These are phyloP conservation scores for Fusarium algeriense DNA, from an alignment of 2,329 filamentous ascomycete genomes.

Conservation along the genomic window DNA sequence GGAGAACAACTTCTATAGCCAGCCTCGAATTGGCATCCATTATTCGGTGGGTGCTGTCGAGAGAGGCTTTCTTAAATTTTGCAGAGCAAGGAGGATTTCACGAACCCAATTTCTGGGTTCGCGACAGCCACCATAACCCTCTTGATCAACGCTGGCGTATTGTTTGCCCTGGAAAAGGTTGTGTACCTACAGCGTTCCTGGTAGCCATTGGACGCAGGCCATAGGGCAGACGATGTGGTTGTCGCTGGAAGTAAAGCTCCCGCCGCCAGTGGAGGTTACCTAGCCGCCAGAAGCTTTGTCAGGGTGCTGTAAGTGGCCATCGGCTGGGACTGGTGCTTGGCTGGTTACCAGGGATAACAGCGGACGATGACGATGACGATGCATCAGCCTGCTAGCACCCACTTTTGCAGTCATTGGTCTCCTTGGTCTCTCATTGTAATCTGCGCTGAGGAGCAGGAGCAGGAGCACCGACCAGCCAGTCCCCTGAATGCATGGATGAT, in stretches of 20 bases:
- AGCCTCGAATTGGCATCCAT: background rate
- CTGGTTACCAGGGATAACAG: constrained; percentile 24
- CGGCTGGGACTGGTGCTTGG: constrained; percentile 35
- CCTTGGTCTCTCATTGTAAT: constrained; percentile 32
- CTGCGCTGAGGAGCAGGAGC: constrained; percentile 33
- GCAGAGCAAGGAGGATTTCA: background rate
- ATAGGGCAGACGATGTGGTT: constrained; percentile 22
- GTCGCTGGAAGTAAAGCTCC: constrained; percentile 23
- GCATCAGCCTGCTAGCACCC: constrained; percentile 21
- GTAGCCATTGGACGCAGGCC: constrained; percentile 29
- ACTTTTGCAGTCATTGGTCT: constrained; percentile 37
- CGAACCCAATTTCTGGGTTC: constrained; percentile 22
- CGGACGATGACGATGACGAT: constrained; percentile 38
- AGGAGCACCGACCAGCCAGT: constrained; percentile 40
- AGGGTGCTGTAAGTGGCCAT: constrained; percentile 23
- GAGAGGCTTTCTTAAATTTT: constrained; percentile 18
- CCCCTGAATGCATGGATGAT: constrained; percentile 37
- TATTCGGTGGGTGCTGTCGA: constrained; percentile 2
- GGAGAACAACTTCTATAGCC: background rate
- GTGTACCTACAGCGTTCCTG: constrained; percentile 23
- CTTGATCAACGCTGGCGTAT: constrained; percentile 16
- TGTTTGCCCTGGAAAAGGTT: constrained; percentile 9
- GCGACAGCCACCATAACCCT: constrained; percentile 17
- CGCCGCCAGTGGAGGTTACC: constrained; percentile 11
- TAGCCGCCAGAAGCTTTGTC: constrained; percentile 18